Base-by-base conservation (phyloP, 2,329 filamentous ascomycete genomes). In the Calonectria leucothoes region DNA sequence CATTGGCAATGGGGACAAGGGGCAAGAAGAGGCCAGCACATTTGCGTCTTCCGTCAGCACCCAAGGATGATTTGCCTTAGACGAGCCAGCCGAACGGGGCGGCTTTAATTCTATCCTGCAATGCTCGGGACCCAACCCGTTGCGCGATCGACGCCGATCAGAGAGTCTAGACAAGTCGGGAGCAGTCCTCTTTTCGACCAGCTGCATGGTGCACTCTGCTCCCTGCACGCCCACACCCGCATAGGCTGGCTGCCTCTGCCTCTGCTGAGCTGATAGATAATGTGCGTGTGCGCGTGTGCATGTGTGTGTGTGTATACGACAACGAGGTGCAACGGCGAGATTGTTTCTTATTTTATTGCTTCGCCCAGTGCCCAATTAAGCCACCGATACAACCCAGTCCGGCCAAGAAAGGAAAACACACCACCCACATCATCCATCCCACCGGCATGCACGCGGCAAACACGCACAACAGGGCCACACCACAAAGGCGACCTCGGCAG, bases 101-200 rank as follows among this genome's bases (percentile, higher is more conserved):
- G 31, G 29, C 66, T 59, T 68, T 59, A 48, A 61, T 69, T 61
- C 52, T 49, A 48, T 57, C 55, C 49, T 67, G 48, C 48, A 42
- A 69, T 39, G 48, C 52, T 61, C 39, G 35, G 39, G 37, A 69
- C 23, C 37, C 23, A 61, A 69, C 66, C 66, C 51, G 39, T 61
- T 57, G 51, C 42, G 66, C 66, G 37, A 69, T 61, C 37, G 66
- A 42, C 45, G 66, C 52, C 66, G 66, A 69, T 69, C 66, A 61
- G 29, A 33, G 52, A 61, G 66, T 69, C 66, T 39, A 69, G 66
- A 69, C 66, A 39, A 39, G 59, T 31, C 55, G 55, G 35, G 55
- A 39, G 55, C 33, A 11, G 59, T n/a, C 59, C 27, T 29, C 37
- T 39, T 33, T 48, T 64, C n/a, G 59, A 39, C 65, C 20, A 27